phyloP scores from a whole-genome alignment of 768 basidiomycete species.

The Clathrus columnatus region DNA sequence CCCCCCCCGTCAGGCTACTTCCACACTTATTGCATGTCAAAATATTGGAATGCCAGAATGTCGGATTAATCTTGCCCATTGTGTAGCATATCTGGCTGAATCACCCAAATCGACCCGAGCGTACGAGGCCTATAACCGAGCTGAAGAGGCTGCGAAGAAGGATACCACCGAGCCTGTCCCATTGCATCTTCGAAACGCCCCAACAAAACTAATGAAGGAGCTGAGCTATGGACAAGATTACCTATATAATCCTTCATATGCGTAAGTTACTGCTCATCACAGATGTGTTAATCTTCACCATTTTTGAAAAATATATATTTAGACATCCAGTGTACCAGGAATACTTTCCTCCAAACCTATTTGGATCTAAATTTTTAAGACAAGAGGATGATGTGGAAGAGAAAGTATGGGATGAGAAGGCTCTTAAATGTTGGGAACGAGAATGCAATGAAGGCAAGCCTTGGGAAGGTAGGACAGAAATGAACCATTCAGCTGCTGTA shows the following conservation, averaged over 20 bases:
- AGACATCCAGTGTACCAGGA: constrained; percentile 61
- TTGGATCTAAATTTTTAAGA: constrained; percentile 36
- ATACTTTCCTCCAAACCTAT: constrained; percentile 46
- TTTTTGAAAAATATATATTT: not conserved
- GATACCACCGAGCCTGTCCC: constrained; percentile 56
- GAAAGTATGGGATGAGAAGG: constrained; percentile 55
- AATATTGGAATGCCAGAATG: constrained; percentile 76
- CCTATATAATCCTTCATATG: constrained; percentile 51
- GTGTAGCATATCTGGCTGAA: constrained; percentile 71
- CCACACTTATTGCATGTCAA: constrained; percentile 57
- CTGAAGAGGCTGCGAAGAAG: constrained; percentile 50
- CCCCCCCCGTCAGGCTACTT: constrained; percentile 39
- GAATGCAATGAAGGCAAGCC: constrained; percentile 37
- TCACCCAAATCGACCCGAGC: constrained; percentile 74
- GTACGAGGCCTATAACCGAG: constrained; percentile 68
- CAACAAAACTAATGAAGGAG: constrained; percentile 60
- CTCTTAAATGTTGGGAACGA: constrained; percentile 47
- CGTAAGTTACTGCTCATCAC: constrained; percentile 24
- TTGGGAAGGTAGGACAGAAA: constrained; percentile 34
- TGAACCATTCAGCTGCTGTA: not conserved
- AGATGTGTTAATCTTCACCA: not conserved
- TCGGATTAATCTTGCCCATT: constrained; percentile 68
- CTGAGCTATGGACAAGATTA: constrained; percentile 62
- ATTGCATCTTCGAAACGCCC: constrained; percentile 66
- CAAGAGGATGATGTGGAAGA: constrained; percentile 32